A percentile compares a stretch with the other conserved stretches of the same genome.
These are phyloP conservation scores for Nigrograna mackinnonii DNA, from an alignment of 2,329 filamentous ascomycete genomes.

Conservation along the genomic window DNA sequence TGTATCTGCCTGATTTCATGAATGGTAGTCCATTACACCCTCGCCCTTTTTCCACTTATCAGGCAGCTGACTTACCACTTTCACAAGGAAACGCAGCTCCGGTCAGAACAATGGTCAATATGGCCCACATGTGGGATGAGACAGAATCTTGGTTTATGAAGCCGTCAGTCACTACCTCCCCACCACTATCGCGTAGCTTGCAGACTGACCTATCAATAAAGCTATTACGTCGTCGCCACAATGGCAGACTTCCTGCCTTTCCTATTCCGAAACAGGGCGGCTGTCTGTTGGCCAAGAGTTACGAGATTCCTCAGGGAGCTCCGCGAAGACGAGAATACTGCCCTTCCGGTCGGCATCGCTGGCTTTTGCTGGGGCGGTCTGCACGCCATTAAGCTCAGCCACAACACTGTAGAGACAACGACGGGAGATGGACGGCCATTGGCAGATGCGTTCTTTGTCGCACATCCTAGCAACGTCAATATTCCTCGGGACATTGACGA, in stretches of 20 bases:
- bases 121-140: neutral
- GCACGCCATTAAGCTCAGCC: neutral
- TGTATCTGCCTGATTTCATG: neutral
- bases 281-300: neutral
- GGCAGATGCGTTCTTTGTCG: neutral
- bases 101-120: neutral
- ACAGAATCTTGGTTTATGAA: neutral
- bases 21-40: neutral
- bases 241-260: neutral
- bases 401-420: neutral
- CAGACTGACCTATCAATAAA: neutral
- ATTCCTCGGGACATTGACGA: neutral
- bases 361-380: conserved; percentile 2
- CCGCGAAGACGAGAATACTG: neutral
- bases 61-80: neutral
- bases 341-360: neutral
- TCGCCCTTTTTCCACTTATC: neutral
- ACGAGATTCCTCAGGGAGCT: neutral
- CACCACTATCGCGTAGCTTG: neutral
- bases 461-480: conserved; percentile 1
- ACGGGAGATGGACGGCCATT: neutral
- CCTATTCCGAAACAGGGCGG: neutral
- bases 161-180: neutral
- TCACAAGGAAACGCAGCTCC: neutral
- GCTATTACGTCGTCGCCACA: neutral